Base-by-base conservation (phyloP, 306 rosid genomes). In the Inga oerstediana region DNA sequence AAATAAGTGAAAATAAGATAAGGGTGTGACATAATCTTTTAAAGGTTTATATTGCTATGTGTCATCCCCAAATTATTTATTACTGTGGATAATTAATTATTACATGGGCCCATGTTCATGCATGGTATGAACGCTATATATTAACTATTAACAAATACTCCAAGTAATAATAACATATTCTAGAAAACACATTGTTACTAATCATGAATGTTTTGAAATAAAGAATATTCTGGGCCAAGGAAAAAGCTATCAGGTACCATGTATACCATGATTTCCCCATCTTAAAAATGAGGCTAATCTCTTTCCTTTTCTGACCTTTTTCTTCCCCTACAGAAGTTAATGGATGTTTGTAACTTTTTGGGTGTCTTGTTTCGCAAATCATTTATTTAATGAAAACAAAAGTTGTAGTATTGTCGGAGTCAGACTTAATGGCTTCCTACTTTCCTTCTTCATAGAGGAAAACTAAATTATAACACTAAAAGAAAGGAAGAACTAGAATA, bases 141-240 rank as follows among this genome's bases (percentile, higher is more conserved):
- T 72, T 16, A 61, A 70, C 58, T 34, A 27, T 37, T 30, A 56
- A 56, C 64, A 7, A 20, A 56, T 6, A 20, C 64, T n/a, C 64
- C 4, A 51, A 7, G 19, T 58, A 75, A 66, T 43, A 13, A 37
- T 39, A 62, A 46, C 7, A 43, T 19, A 80, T 65, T 49, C 56
- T 68, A 75, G 75, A 79, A 75, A 79, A 49, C 72, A 27, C n/a
- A 70, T 64, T 81, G 59, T 76, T 83, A 35, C 68, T 72, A 83
- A 87, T 83, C 77, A 89, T 85, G 75, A 37, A 59, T 54, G 44
- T 76, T 87, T 69, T 72, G 73, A 70, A 62, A 66, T 79, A 83
- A 81, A 81, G 74, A 32, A 66, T 74, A 34, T 86, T 22, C 64
- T 83, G 83, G 80, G 79, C 84, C 75, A 16, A 35, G 75, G 27